Percentiles rank a stretch among this genome's conserved stretches.
These are phyloP conservation scores for Starmerella apis DNA, from an alignment of 805 yeast genomes.

Conservation along the genomic window DNA sequence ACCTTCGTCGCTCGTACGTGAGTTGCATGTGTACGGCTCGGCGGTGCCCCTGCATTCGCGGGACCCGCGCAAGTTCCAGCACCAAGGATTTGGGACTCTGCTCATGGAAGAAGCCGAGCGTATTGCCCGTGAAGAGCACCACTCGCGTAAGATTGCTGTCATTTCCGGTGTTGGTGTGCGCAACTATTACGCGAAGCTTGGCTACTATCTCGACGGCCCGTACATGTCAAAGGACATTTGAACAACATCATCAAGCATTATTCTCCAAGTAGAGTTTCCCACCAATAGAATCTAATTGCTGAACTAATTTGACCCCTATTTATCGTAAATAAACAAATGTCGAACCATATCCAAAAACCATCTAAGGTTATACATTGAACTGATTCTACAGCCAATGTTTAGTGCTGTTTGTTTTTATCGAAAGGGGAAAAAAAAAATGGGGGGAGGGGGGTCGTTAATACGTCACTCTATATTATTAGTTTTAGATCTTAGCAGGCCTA, in stretches of 20 bases:
- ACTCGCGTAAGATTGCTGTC: constrained; percentile 80
- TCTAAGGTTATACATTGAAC: too few species aligned
- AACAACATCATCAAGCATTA: background rate
- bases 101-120: constrained; percentile 98
- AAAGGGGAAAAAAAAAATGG: too few species aligned
- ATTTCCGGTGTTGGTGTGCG: constrained; percentile 97
- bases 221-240: constrained; percentile 68
- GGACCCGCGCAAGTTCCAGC: constrained; percentile 96
- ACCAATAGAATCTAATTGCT: too few species aligned
- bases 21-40: constrained; percentile 92
- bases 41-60: constrained; percentile 94
- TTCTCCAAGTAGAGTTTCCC: too few species aligned
- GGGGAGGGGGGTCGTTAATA: background rate
- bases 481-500: background rate
- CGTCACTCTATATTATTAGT: background rate
- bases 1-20: constrained; percentile 90
- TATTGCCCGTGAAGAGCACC: constrained; percentile 90
- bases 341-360: too few species aligned
- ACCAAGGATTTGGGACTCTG: constrained; percentile 96
- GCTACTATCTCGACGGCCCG: constrained; percentile 90
- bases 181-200: constrained; percentile 85
- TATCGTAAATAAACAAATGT: background rate
- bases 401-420: too few species aligned
- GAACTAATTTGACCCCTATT: background rate
- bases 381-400: too few species aligned